Evolutionary conservation across 495 filamentous ascomycete species (phyloP).

Genomic region (Penicillium egyptiacum): DNA sequence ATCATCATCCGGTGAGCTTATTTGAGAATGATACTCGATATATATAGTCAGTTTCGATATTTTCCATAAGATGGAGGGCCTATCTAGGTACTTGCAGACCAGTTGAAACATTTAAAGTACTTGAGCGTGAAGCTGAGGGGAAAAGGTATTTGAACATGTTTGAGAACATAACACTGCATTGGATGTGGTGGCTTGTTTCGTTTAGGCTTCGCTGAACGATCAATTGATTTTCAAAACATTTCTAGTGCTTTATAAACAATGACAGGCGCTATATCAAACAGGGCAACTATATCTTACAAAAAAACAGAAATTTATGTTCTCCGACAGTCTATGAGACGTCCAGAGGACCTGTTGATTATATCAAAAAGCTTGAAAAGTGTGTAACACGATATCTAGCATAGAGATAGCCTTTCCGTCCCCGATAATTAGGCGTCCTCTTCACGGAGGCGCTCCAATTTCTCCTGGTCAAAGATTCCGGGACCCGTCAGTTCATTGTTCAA

Average conservation of each 20-base stretch:
- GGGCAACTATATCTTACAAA: too few species aligned
- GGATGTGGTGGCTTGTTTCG: not conserved
- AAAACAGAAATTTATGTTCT: too few species aligned
- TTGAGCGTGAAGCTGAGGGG: too few species aligned
- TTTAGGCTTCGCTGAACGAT: not conserved
- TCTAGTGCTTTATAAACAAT: not conserved
- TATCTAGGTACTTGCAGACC: too few species aligned
- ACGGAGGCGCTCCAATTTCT: not conserved
- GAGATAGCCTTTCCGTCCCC: not conserved
- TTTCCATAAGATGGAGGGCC: too few species aligned
- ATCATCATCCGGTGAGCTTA: too few species aligned
- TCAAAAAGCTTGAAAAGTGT: not conserved
- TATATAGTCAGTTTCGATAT: too few species aligned
- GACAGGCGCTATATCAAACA: too few species aligned
- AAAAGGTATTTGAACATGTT: not conserved
- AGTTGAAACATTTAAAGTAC: too few species aligned
- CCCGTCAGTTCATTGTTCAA: constrained; percentile 5
- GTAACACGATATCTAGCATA: not conserved
- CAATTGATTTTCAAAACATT: not conserved
- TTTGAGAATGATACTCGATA: too few species aligned
- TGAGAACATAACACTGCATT: not conserved
- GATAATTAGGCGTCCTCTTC: not conserved
- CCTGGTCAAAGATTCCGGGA: constrained; percentile 8
- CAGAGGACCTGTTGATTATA: not conserved
- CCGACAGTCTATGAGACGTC: too few species aligned